These are phyloP conservation scores for Alternaria gaisen DNA, from an alignment of 2,329 filamentous ascomycete species.

Conservation along the genomic window DNA sequence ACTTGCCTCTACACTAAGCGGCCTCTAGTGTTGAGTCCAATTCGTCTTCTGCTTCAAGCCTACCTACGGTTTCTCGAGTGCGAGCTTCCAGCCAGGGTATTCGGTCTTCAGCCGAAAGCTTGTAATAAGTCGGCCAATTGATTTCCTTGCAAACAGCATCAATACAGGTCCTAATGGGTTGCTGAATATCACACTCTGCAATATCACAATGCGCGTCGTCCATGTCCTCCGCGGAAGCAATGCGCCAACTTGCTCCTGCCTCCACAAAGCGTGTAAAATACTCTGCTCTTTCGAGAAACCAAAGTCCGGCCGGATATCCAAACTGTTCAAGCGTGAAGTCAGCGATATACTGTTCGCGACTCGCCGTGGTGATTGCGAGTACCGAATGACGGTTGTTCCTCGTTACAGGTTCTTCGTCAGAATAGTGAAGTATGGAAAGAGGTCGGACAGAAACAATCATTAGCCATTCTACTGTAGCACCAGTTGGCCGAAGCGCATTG, in stretches of 20 bases:
- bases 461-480: background rate
- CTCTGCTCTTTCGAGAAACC: background rate
- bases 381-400: background rate
- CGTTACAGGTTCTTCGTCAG: background rate
- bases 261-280: background rate
- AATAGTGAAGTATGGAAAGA: background rate
- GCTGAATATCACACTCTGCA: background rate
- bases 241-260: background rate
- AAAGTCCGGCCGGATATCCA: background rate
- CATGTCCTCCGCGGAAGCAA: background rate
- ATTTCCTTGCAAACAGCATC: background rate
- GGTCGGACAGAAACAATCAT: background rate
- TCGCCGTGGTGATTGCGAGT: background rate
- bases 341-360: constrained; percentile 1
- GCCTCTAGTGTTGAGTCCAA: background rate
- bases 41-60: background rate
- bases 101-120: background rate
- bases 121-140: background rate
- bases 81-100: background rate
- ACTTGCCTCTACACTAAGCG: background rate
- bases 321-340: constrained; percentile 15
- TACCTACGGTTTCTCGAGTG: background rate
- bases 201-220: background rate
- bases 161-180: background rate
- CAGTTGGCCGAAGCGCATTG: background rate